These are phyloP conservation scores for Rhazya stricta DNA, from an alignment of 257 asterid species.

Conservation along the genomic window DNA sequence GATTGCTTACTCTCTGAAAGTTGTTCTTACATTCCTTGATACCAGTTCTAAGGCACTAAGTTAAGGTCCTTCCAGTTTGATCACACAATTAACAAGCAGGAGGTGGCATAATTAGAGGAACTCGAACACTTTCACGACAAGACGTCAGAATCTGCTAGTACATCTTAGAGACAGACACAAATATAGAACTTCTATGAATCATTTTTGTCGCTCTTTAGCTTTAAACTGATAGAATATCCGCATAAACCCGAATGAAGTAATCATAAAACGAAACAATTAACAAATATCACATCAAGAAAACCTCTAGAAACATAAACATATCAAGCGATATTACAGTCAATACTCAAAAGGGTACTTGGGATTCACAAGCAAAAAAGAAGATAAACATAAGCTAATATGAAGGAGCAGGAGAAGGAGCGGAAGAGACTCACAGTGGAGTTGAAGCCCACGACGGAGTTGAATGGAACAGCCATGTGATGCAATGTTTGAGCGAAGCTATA, in stretches of 20 bases:
- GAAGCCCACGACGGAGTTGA: slow-evolving; percentile 51
- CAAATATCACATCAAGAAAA: slow-evolving; percentile 1
- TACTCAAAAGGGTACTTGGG: neutral
- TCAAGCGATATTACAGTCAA: neutral
- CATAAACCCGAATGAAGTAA: neutral
- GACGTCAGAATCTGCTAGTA: neutral
- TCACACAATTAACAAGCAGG: neutral
- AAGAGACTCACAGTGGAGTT: slow-evolving; percentile 36
- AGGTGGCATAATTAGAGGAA: neutral
- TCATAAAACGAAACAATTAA: neutral
- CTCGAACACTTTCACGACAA: neutral
- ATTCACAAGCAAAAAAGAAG: neutral
- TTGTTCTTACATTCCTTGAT: neutral
- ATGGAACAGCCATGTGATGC: slow-evolving; percentile 46
- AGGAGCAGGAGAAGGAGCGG: slow-evolving; percentile 8
- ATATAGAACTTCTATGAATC: neutral
- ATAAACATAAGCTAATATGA: neutral
- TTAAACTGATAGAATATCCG: neutral
- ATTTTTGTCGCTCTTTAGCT: neutral
- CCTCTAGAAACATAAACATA: neutral
- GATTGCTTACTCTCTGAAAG: neutral
- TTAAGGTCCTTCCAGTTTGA: neutral
- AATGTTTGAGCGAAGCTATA: neutral
- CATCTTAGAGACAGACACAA: neutral
- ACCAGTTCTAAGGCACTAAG: neutral